Percentiles rank a stretch among this genome's conserved stretches.
phyloP scores from a whole-genome alignment of 805 yeast species.

The Myxozyma monticola region DNA sequence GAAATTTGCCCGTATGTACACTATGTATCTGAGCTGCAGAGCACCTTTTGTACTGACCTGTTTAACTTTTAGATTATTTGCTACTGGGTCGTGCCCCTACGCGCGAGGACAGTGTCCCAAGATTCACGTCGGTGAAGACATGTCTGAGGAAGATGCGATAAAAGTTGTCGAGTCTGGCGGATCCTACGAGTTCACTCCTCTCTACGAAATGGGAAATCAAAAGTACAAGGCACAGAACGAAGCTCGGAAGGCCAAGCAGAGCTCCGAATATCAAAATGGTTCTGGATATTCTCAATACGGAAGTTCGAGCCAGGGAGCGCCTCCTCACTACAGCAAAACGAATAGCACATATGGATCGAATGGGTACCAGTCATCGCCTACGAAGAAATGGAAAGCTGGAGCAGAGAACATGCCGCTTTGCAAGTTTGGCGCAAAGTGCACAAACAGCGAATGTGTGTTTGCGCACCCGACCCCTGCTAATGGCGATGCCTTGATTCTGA shows the following conservation, averaged over 20 bases:
- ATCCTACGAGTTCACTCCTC: conserved; percentile 13
- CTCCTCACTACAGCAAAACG: background rate
- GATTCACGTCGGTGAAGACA: conserved; percentile 82
- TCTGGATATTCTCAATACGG: too few species aligned
- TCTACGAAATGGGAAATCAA: conserved; percentile 17
- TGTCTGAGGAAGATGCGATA: conserved; percentile 58
- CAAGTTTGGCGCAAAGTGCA: conserved; percentile 73
- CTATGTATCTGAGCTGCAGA: background rate
- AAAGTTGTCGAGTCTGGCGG: conserved; percentile 49
- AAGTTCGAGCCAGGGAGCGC: background rate
- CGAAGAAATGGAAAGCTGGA: too few species aligned
- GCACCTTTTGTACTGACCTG: background rate
- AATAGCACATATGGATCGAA: too few species aligned
- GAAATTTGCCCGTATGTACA: conserved; percentile 60
- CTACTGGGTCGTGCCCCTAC: conserved; percentile 62
- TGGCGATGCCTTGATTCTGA: conserved; percentile 65
- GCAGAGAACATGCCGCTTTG: conserved; percentile 56
- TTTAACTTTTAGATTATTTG: conserved; percentile 43
- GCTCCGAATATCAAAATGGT: background rate
- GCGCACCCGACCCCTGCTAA: conserved; percentile 92
- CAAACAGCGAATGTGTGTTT: conserved; percentile 78
- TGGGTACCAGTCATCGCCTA: too few species aligned
- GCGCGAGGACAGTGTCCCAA: conserved; percentile 79
- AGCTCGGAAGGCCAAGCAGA: background rate
- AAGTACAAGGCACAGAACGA: background rate